Base-by-base conservation (phyloP, 129 eudicot genomes). In the Helichrysum umbraculigerum region DNA sequence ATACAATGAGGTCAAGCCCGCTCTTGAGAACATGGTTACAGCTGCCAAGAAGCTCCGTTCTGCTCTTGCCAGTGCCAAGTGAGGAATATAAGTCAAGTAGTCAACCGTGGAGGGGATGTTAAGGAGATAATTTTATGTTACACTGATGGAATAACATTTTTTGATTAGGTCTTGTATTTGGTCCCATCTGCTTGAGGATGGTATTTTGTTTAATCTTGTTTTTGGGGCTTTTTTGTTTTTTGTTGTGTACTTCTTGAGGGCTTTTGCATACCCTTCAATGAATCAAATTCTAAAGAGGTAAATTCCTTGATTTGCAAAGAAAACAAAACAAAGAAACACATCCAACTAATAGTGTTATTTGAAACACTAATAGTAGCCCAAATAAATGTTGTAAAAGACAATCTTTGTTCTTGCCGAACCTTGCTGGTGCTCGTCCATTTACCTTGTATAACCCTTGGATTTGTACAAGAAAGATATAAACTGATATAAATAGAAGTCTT, bases 1-100 rank as follows among this genome's bases (percentile, higher is more conserved):
- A 84, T 94, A 91, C 35, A 56, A 62, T 14, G 98, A 91, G 81
- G 98, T 94, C n/a, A 88, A 89, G 79, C 97, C 97, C 0, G 97
- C 98, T 19, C 91, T 91, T 7, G 44, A 59, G 10, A 81, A 82
- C 87, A 88, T 93, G 97, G 98, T 93, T 71, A 68, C 93, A 19
- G 98, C 97, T 1, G 96, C 98, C 81, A 93, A 90, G 91, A 88
- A 66, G 68, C 86, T 93, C 68, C 90, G 97, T 17, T 74, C 84
- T 34, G 86, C 87, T 76, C 86, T 87, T 21, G 91, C 92, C 59
- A 81, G 87, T 30, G 83, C 85, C 29, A 90, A 87, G 80, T 90
- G 85, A 93, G 80, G 42, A 8, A 2, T 2, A 29, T 34, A 14
- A n/a, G 35, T 34, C 8, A 62, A 14, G 54, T 47, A 14, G 54